phyloP scores from a whole-genome alignment of 2,329 filamentous ascomycete species.

The Colletotrichum sansevieriae region DNA sequence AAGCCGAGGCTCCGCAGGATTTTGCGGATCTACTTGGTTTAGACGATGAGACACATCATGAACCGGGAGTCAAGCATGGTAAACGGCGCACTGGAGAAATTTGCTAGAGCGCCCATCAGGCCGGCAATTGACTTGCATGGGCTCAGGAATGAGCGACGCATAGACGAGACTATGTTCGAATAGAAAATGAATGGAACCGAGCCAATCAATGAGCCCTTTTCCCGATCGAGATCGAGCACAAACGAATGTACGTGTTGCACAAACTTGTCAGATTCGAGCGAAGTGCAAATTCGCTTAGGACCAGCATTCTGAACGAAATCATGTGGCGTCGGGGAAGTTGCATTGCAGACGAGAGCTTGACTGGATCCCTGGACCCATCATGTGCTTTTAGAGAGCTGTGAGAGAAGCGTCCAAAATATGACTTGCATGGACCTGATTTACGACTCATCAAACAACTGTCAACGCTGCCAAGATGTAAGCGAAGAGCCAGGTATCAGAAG shows the following conservation, averaged over 20 bases:
- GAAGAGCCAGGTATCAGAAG: not conserved
- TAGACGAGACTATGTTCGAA: conserved; percentile 11
- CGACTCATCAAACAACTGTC: not conserved
- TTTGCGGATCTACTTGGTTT: not conserved
- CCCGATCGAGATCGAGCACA: not conserved
- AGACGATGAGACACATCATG: not conserved
- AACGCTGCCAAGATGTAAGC: not conserved
- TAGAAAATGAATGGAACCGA: conserved; percentile 4
- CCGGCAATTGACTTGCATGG: not conserved
- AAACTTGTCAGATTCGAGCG: not conserved
- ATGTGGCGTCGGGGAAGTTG: not conserved
- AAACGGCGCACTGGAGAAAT: not conserved
- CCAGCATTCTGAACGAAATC: not conserved
- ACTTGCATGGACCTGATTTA: not conserved
- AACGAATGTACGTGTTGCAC: not conserved
- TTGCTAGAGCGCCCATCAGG: not conserved
- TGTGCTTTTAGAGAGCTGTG: not conserved
- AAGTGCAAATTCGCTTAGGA: too few relatives aligned
- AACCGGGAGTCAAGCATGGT: conserved; percentile 5
- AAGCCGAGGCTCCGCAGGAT: not conserved
- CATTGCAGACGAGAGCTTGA: not conserved
- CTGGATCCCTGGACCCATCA: not conserved
- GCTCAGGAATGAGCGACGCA: not conserved
- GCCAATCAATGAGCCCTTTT: not conserved
- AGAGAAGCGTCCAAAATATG: not conserved